Base-by-base conservation (phyloP, 441 rosid genomes). In the Pelargonium cotyledonis region DNA sequence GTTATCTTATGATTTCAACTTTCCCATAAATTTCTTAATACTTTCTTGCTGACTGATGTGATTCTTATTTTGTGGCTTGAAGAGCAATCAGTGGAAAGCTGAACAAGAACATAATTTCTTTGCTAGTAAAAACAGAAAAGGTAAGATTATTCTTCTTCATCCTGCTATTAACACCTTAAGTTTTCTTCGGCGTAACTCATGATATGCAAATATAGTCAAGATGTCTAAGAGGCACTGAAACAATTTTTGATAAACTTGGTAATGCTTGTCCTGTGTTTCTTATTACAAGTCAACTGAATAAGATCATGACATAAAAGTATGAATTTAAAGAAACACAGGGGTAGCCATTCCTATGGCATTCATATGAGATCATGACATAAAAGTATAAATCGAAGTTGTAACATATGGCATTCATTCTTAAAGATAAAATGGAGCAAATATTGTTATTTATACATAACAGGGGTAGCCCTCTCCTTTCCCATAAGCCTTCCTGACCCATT, bases 51-150 rank as follows among this genome's bases (percentile, higher is more conserved):
- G 6, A 66, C 47, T 46, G 4, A 67, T 47, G 66, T 76, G 23
- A 31, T 29, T 71, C 64, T 75, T 72, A 78, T 70, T 18, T 57
- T 64, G 72, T 66, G 77, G 58, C 62, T 63, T 73, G 79, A 76
- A 95, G 98, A 79, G 98, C 98, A 77, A 91, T 88, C 80, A 95
- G 98, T 81, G 78, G 96, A 78, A 92, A 95, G 83, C 86, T 95
- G 75, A 86, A 95, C 83, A 81, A 79, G 81, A 89, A 82, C 73
- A 92, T 97, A 61, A 87, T 92, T 73, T 91, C 98, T 53, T 82
- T 95, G 78, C 96, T 95, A 77, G 86, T 95, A 65, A 90, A 84
- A 88, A 90, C 97, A 62, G 78, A 87, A 70, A 82, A 92, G 83
- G 99, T 95, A 82, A 86, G 95, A 76, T 70, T 46, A 66, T 66